Evolutionary conservation across 345 rosid genomes (phyloP).

Genomic region (Adansonia digitata): DNA sequence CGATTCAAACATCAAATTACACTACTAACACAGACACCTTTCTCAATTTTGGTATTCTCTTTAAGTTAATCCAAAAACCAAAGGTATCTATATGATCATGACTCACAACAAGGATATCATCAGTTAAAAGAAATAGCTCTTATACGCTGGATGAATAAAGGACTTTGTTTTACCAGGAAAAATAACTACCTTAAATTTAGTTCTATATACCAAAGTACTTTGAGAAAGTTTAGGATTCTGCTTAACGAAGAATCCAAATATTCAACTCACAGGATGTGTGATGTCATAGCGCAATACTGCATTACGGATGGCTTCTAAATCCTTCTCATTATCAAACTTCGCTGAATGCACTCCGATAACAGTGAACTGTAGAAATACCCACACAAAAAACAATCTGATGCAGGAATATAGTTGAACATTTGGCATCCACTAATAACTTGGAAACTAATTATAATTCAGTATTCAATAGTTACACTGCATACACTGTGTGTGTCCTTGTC

Average conservation of each 20-base stretch:
- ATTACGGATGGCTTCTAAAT: constrained; percentile 86
- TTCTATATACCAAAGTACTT: constrained; percentile 3
- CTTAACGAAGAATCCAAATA: constrained; percentile 2
- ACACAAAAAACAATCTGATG: background rate
- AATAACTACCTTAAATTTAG: background rate
- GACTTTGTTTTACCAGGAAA: background rate
- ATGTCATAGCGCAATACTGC: constrained; percentile 84
- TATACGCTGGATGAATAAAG: background rate
- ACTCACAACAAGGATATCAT: background rate
- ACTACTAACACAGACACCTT: background rate
- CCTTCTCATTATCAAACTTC: constrained; percentile 95
- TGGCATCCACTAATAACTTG: background rate
- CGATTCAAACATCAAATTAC: background rate
- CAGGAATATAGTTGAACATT: background rate
- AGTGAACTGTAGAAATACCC: constrained; percentile 48
- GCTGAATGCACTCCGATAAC: constrained; percentile 98
- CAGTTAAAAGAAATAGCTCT: background rate
- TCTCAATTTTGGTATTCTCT: background rate
- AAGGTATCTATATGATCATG: background rate
- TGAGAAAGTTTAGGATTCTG: constrained; percentile 4
- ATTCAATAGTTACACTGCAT: background rate
- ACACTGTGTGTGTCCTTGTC: background rate
- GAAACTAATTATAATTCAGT: background rate
- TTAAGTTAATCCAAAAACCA: background rate
- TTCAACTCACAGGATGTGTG: constrained; percentile 67